phyloP scores from a whole-genome alignment of 495 filamentous ascomycete species.

The Niebla homalea region DNA sequence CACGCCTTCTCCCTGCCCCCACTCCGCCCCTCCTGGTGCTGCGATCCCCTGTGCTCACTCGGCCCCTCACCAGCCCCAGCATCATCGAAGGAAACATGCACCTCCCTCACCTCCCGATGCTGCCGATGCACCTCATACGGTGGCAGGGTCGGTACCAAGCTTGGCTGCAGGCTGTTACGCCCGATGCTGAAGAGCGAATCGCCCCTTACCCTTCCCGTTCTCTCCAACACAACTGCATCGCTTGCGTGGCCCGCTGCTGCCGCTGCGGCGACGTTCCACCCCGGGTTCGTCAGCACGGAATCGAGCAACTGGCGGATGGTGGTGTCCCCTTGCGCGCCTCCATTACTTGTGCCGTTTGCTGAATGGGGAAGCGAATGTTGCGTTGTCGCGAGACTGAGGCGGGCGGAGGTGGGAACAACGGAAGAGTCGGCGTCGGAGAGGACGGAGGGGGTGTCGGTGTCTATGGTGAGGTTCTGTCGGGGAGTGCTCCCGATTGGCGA shows the following conservation, averaged over 20 bases:
- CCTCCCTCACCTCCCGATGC: background rate
- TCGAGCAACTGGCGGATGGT: background rate
- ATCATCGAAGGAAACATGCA: background rate
- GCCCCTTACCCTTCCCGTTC: background rate
- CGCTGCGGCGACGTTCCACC: background rate
- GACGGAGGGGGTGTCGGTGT: too few relatives aligned
- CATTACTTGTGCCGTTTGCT: background rate
- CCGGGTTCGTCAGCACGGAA: background rate
- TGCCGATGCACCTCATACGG: slow-evolving; percentile 1
- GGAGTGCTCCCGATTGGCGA: too few relatives aligned
- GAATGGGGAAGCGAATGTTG: background rate
- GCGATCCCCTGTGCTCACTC: too few relatives aligned
- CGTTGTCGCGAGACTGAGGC: slow-evolving; percentile 2
- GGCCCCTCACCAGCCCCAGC: background rate
- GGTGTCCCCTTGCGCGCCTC: background rate
- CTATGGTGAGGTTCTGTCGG: too few relatives aligned
- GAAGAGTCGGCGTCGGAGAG: too few relatives aligned
- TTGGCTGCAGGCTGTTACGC: background rate
- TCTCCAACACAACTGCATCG: too few relatives aligned
- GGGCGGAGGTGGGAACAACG: background rate
- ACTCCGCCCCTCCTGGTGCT: background rate
- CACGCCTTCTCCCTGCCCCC: background rate
- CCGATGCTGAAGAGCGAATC: slow-evolving; percentile 2
- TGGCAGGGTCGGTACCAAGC: slow-evolving; percentile 1
- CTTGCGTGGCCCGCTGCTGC: background rate